These are phyloP conservation scores for Thuja plicata DNA, from an alignment of 83 land plant species.

Conservation along the genomic window DNA sequence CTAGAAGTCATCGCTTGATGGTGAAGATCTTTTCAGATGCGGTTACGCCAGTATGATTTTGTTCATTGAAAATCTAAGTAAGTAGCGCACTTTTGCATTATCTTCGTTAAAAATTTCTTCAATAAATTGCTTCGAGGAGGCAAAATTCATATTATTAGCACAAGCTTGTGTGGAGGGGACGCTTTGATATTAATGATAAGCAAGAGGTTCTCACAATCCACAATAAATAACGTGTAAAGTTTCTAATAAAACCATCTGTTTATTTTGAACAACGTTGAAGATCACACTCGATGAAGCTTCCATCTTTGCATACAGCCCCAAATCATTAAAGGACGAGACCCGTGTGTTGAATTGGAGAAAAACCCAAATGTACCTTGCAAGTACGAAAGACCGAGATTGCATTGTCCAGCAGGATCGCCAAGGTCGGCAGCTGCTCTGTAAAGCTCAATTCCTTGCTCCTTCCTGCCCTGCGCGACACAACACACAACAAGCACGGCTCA, in stretches of 20 bases:
- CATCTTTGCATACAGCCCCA: neutral
- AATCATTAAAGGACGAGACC: no score
- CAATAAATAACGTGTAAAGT: no score
- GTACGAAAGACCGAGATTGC: conserved; percentile 79
- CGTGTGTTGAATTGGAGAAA: conserved; percentile 11
- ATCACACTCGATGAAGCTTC: neutral
- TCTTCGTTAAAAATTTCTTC: neutral
- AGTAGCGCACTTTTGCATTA: neutral
- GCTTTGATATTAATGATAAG: neutral
- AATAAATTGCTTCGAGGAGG: neutral
- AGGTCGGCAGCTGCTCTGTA: conserved; percentile 79
- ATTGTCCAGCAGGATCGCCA: conserved; percentile 80
- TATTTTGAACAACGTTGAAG: no score
- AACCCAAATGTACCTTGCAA: conserved; percentile 55
- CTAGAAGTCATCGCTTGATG: neutral
- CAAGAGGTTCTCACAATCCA: no score
- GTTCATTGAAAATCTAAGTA: neutral
- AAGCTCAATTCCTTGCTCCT: conserved; percentile 49
- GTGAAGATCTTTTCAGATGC: neutral
- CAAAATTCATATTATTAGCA: neutral
- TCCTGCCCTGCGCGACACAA: conserved; percentile 42
- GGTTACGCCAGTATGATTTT: neutral
- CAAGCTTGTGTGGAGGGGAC: neutral
- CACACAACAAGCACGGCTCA: neutral
- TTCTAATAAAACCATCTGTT: no score